Base-by-base conservation (phyloP, 1,139 yeast species). In the Kluyveromyces sp. region DNA sequence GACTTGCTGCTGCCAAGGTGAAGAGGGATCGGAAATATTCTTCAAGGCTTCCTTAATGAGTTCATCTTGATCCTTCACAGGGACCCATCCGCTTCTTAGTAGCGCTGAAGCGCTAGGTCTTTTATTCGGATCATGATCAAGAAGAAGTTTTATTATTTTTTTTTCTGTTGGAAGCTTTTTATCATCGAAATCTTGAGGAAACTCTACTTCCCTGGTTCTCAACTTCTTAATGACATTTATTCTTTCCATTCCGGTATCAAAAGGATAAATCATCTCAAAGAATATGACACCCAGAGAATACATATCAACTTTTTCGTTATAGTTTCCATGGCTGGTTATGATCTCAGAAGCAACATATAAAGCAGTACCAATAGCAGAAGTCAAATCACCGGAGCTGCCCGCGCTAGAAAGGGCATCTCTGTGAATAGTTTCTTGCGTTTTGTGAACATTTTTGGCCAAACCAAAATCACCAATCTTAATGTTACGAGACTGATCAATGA, bases 381-480 rank as follows among this genome's bases (percentile, higher is more conserved):
- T 88, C 48, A 89, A 67, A 52, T 89, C 95, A 33, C 82, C 94
- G n/a, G 76, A 67, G 40, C 60, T 56, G 1, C 60, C 60, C 3
- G 51, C 46, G 29, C 53, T 49, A 19, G 53, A 51, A n/a, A 71
- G 39, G 61, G 68, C 25, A 33, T 66, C 70, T 15, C 58, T 45
- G 29, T 58, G 64, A 4, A 61, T 46, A 6, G 62, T 51, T 20
- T 65, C 64, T 2, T 57, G 70, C 49, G 65, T 69, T 64, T 60
- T 76, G 73, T 66, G 92, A 48, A 77, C 80, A 54, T 80, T 85
- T 55, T 88, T 89, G 0, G 98, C 99, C 46, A 94, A 72, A 0
- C 98, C 99, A 64, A 94, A 94, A 60, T 94, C 98, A 53, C 99
- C 98, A 29, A 94, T 85, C 61, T 94, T 94, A 45, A 92, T 80